phyloP scores from a whole-genome alignment of 176 grass and related monocot genomes.

The Coix lacrymajobi region DNA sequence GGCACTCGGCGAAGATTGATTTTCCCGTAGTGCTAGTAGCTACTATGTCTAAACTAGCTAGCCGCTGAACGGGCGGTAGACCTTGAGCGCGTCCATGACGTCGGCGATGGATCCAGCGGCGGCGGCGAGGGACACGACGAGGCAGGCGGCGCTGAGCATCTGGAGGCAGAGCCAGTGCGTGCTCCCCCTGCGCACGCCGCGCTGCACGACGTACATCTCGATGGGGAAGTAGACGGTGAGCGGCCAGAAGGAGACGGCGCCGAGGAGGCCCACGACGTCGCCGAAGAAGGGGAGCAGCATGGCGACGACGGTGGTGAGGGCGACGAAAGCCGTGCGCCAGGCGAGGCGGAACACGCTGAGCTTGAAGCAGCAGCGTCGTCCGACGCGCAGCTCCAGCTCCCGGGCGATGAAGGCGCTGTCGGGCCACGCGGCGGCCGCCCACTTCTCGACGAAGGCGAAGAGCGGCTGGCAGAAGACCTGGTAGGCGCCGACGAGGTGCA shows the following conservation, averaged over 20 bases:
- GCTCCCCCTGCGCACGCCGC: conserved; percentile 24
- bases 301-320: conserved; percentile 44
- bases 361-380: neutral
- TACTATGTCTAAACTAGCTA: neutral
- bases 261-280: conserved; percentile 63
- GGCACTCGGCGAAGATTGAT: too few species aligned
- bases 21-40: too few species aligned
- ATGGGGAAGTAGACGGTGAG: conserved; percentile 72
- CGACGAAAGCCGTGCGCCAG: conserved; percentile 59
- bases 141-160: conserved; percentile 51
- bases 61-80: conserved; percentile 50
- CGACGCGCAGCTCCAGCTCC: conserved; percentile 2
- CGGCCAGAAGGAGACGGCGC: conserved; percentile 59
- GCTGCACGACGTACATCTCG: conserved; percentile 64
- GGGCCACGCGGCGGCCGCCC: conserved; percentile 49
- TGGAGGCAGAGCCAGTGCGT: conserved; percentile 52
- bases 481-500: conserved; percentile 76
- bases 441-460: conserved; percentile 75
- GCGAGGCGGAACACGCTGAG: conserved; percentile 50
- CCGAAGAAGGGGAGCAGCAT: conserved; percentile 74
- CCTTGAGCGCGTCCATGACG: conserved; percentile 46
- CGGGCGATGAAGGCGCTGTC: conserved; percentile 47
- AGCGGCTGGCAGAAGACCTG: conserved; percentile 83
- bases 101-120: conserved; percentile 50
- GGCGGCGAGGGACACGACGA: conserved; percentile 44